These are phyloP conservation scores for Daldinia caldariorum DNA, from an alignment of 495 filamentous ascomycete genomes.

Conservation along the genomic window DNA sequence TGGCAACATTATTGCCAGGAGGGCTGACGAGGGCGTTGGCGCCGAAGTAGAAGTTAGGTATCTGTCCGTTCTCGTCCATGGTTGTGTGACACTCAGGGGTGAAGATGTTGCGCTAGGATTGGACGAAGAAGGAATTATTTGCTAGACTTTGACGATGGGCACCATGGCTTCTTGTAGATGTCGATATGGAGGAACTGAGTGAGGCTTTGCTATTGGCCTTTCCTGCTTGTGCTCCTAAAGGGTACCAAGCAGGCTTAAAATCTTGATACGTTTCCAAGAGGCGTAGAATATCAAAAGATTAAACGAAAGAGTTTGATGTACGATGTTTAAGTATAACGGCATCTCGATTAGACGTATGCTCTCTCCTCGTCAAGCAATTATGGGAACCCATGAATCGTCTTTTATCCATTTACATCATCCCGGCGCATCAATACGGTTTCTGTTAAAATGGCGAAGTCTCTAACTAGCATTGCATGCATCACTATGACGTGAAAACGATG, in stretches of 20 bases:
- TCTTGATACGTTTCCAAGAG: background rate
- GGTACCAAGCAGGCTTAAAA: too few species aligned
- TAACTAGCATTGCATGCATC: slow-evolving; percentile 13
- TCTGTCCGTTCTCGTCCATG: slow-evolving; percentile 5
- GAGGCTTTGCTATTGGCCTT: background rate
- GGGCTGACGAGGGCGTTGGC: background rate
- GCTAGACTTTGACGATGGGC: background rate
- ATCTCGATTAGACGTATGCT: slow-evolving; percentile 11
- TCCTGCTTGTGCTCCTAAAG: background rate
- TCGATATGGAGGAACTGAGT: slow-evolving; percentile 5
- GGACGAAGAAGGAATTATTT: background rate
- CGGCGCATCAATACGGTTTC: background rate
- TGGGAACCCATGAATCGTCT: slow-evolving; percentile 7
- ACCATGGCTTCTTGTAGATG: background rate
- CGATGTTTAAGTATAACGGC: background rate
- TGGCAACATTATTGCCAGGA: background rate
- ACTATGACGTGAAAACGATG: slow-evolving; percentile 34
- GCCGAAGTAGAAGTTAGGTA: slow-evolving; percentile 10
- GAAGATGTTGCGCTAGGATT: slow-evolving; percentile 1
- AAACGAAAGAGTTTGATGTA: background rate
- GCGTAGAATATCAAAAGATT: background rate
- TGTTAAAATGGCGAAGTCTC: slow-evolving; percentile 13
- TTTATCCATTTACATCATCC: slow-evolving; percentile 14
- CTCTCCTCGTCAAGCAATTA: slow-evolving; percentile 13
- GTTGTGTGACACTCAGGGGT: background rate